phyloP scores from a whole-genome alignment of 2,329 filamentous ascomycete species.

The Penicillium olsonii region DNA sequence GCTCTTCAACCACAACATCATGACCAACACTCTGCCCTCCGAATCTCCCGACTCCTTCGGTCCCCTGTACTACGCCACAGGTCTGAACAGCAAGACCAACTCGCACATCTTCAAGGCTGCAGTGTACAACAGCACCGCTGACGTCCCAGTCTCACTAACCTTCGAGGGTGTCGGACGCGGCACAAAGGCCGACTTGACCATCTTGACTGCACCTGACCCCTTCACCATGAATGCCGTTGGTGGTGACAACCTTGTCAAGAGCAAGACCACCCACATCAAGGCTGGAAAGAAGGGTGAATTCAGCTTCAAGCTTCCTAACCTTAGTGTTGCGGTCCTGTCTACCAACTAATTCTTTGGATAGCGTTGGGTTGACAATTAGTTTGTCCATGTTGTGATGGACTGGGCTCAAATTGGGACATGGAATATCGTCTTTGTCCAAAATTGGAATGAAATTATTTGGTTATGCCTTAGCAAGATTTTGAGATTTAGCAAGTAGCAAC shows the following conservation, averaged over 20 bases:
- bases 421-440: too few species aligned
- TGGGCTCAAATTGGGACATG: too few species aligned
- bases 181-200: slow-evolving; percentile 41
- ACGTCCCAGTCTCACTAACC: slow-evolving; percentile 35
- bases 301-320: slow-evolving; percentile 27
- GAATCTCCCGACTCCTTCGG: slow-evolving; percentile 41
- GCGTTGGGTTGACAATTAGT: too few species aligned
- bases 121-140: slow-evolving; percentile 51
- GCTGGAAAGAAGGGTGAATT: slow-evolving; percentile 29
- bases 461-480: too few species aligned
- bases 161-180: slow-evolving; percentile 39
- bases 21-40: slow-evolving; percentile 48
- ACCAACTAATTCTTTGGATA: slow-evolving; percentile 14
- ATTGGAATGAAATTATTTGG: too few species aligned
- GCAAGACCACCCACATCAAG: slow-evolving; percentile 20
- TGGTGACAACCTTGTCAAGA: slow-evolving; percentile 22
- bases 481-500: too few species aligned
- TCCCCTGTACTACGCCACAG: slow-evolving; percentile 50
- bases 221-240: slow-evolving; percentile 35
- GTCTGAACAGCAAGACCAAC: slow-evolving; percentile 38
- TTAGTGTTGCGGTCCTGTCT: slow-evolving; percentile 31
- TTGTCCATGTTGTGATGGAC: too few species aligned
- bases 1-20: slow-evolving; percentile 46
- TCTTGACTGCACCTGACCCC: slow-evolving; percentile 41
- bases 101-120: slow-evolving; percentile 49